These are phyloP conservation scores for Debaryomyces coudertii DNA, from an alignment of 1,139 yeast genomes.

Conservation along the genomic window DNA sequence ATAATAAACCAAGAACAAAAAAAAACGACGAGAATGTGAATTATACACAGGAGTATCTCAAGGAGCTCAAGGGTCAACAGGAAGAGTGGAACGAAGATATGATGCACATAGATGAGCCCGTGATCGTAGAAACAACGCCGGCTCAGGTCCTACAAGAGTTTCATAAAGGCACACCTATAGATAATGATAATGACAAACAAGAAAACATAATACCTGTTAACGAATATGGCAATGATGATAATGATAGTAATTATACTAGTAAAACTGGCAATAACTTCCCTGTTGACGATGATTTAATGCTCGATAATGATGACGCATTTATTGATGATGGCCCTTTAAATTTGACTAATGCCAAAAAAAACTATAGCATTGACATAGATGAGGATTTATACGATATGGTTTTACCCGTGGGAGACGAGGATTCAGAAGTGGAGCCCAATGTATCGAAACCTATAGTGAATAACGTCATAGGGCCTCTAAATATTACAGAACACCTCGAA, in stretches of 20 bases:
- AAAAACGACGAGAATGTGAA: neutral
- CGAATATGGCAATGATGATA: conserved; percentile 6
- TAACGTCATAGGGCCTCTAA: neutral
- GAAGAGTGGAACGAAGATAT: neutral
- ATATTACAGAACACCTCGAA: neutral
- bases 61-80: neutral
- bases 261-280: neutral
- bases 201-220: conserved; percentile 4
- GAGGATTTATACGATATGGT: conserved; percentile 28
- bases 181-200: conserved; percentile 7
- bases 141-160: neutral
- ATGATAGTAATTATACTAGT: neutral
- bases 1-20: neutral
- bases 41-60: neutral
- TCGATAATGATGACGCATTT: conserved; percentile 24
- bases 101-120: neutral
- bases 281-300: conserved; percentile 15
- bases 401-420: conserved; percentile 18
- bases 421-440: neutral
- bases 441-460: neutral
- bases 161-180: neutral
- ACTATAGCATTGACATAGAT: conserved; percentile 11
- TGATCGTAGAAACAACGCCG: neutral
- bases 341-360: neutral
- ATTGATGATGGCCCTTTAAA: conserved; percentile 19